Evolutionary conservation across 139 green algal genomes (phyloP).

Genomic region (Micractinium conductrix): DNA sequence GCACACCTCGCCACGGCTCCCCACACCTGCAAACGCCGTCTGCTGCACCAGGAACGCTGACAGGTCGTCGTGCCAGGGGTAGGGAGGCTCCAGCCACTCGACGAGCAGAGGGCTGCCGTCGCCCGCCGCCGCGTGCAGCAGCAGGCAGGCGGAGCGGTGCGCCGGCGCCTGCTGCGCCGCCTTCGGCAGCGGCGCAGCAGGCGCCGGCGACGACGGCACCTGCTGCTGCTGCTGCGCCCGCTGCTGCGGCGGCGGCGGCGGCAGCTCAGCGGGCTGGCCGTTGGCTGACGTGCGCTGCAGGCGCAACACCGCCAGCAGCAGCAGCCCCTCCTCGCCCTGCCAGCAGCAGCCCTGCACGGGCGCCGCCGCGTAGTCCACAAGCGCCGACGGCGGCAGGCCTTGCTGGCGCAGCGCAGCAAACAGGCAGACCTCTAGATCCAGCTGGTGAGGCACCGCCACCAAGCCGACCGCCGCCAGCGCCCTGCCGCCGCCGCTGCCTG

Average conservation of each 20-base stretch:
- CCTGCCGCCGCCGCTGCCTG: background rate
- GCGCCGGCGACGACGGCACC: too few species aligned
- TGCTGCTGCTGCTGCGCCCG: background rate
- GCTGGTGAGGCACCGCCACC: background rate
- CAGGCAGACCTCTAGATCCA: slow-evolving; percentile 15
- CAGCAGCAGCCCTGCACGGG: slow-evolving; percentile 7
- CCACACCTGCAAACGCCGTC: slow-evolving; percentile 23
- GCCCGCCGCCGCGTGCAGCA: slow-evolving; percentile 9
- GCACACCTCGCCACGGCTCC: background rate
- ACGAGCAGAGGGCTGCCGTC: background rate
- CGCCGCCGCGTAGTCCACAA: slow-evolving; percentile 20
- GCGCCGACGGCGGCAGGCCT: background rate
- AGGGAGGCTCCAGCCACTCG: slow-evolving; percentile 21
- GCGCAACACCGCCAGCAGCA: slow-evolving; percentile 30
- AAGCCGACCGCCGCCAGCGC: background rate
- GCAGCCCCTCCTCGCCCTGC: background rate
- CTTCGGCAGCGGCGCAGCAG: background rate
- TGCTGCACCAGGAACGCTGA: slow-evolving; percentile 30
- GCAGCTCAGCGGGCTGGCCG: background rate
- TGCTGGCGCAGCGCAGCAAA: slow-evolving; percentile 11
- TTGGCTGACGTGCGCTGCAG: background rate
- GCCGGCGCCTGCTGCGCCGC: background rate
- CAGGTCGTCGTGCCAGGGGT: slow-evolving; percentile 28
- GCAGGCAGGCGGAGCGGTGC: slow-evolving; percentile 4
- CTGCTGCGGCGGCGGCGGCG: background rate